Base-by-base conservation (phyloP, 2,329 filamentous ascomycete genomes). In the Pseudocercospora cruenta region DNA sequence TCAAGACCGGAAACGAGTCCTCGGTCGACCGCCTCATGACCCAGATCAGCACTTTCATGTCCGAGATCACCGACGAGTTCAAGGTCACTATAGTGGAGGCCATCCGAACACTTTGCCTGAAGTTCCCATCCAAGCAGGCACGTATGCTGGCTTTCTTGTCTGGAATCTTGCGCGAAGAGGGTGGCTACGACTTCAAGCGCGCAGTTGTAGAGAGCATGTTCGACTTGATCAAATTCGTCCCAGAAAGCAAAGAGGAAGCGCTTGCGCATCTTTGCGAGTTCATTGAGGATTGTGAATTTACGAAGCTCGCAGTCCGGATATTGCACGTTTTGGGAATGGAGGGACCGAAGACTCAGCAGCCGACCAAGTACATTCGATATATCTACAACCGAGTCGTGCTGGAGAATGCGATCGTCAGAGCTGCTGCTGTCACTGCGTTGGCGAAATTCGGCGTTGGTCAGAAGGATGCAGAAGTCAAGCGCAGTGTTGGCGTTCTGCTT, bases 1-100 rank as follows among this genome's bases (percentile, higher is more conserved):
- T 99, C 70, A 98, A 98, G 87, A 99, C 95, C 10, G 95, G 95
- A 67, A 99, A 98, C 77, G 95, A 99, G 82, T 92, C 92, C 45
- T 97, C 93, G 72, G 95, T 99, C 53, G 95, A 99, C 78, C 90
- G 95, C 62, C 82, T 99, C 72, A 97, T 99, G 93, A 97, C 97
- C 86, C 94, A 98, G 80, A 98, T 99, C 69, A 93, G 93, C 24
- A 91, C 91, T 45, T 97, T 99, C 83, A 98, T 99, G 95, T 92
- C 94, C 4, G 95, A 98, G 80, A 98, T 98, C 72, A 97, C 94
- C 6, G 95, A 99, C 77, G 95, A 99, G 80, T 99, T 99, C 86
- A 99, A 98, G 85, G 97, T 99, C 72, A 99, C 95, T n/a, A 97
- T 99, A 75, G 94, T 99, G 51, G 95, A 99, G 80, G 95, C 95